A percentile compares a stretch with the other conserved stretches of the same genome.
Conservation (phyloP, 2,329 filamentous ascomycete genomes). For the Aspergillus felis region DNA sequence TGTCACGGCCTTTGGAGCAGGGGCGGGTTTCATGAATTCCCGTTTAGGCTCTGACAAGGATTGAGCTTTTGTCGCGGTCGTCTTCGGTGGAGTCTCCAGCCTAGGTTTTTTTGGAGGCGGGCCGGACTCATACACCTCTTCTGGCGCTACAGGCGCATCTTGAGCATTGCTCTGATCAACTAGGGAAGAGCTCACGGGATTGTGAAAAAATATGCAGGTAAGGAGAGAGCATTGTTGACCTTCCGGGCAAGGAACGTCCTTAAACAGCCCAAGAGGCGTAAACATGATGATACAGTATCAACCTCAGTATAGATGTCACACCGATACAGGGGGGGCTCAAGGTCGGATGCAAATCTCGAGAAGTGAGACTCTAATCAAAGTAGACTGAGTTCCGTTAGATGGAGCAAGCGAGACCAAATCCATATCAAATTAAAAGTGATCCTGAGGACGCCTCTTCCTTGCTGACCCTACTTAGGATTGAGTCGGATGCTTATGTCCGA, state of each 20-base stretch:
- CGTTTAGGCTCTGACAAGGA: not conserved
- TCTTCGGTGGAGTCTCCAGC: constrained; percentile 6
- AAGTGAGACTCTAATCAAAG: not conserved
- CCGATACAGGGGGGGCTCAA: not conserved
- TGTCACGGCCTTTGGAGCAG: not conserved
- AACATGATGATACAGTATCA: constrained; percentile 44
- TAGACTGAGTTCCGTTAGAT: not conserved
- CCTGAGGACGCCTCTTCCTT: not conserved
- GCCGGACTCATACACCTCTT: constrained; percentile 1
- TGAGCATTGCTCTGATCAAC: constrained; percentile 15
- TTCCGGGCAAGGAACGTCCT: constrained; percentile 50
- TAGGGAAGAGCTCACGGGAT: constrained; percentile 14
- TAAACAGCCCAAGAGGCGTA: constrained; percentile 53
- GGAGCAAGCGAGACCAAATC: not conserved
- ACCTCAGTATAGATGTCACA: not conserved
- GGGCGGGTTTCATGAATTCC: not conserved
- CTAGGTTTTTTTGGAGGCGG: constrained; percentile 32
- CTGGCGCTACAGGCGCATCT: constrained; percentile 1
- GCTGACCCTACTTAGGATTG: not conserved
- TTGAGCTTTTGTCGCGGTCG: not conserved
- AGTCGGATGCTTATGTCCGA: not conserved
- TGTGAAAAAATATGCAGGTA: constrained; percentile 58
- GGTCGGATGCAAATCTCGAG: not conserved
- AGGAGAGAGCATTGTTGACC: constrained; percentile 48
- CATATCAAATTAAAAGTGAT: not conserved